Base-by-base conservation (phyloP, 805 yeast species). In the Hanseniaspora opuntiae region DNA sequence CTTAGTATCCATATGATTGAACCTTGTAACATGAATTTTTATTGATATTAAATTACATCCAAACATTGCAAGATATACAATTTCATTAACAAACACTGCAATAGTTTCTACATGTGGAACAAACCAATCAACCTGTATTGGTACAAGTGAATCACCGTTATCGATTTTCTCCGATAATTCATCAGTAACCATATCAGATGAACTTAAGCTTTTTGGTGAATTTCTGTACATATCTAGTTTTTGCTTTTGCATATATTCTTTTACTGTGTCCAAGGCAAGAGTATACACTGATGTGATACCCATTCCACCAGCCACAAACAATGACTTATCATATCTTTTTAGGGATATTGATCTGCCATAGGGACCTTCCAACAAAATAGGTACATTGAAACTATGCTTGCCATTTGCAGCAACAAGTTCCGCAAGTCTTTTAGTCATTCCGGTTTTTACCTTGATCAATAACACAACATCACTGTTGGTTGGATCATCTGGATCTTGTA, bases 271-370 rank as follows among this genome's bases (percentile, higher is more conserved):
- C 32, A 64, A 57, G 0, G 71, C 77, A 45, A 74, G 66, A 4
- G 77, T 65, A 55, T 72, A 76, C 24, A 73, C 65, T 2, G 75
- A 81, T 0, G 86, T 77, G 53, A 82, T 71, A 56, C 93, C 93
- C 52, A 79, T 79, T 32, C 93, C 90, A 47, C 87, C 89, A 8
- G 89, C 83, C 24, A 84, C 57, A 44, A 81, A 72, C 7, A 82
- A 71, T 6, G 81, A 74, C 54, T 75, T 73, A 47, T 78, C 75
- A 59, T 74, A 82, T 44, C 69, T 66, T 25, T 69, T 66, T 16
- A 78, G 66, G 2, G 81, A 75, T 4, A 76, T 62, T 2, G 74
- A 57, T 39, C 71, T 69, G 3, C 90, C 86, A 61, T 84, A 84
- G 1, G 89, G 88, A 0, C 90, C 90, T 62, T 84, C 90, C 3